Conservation (phyloP, 2,329 filamentous ascomycete genomes). For the Alternaria solani region DNA sequence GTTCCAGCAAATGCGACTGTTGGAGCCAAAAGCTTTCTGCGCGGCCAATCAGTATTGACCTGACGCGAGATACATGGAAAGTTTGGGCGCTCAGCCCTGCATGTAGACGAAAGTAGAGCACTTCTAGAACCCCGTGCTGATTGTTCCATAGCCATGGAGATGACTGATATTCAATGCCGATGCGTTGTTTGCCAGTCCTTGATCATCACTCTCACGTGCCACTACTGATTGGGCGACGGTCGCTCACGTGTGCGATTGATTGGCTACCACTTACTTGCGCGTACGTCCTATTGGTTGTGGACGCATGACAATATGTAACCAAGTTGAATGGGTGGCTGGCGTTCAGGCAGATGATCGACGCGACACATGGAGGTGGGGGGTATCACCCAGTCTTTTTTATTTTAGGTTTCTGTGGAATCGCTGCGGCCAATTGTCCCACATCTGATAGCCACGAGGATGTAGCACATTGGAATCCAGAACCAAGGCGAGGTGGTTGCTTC, state of each 20-base stretch:
- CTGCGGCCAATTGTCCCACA: conserved; percentile 20
- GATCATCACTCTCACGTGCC: conserved; percentile 10
- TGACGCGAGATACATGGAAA: conserved; percentile 1
- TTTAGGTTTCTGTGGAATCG: not conserved
- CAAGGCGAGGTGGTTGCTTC: not conserved
- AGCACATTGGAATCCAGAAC: not conserved
- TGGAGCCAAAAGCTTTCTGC: conserved; percentile 2
- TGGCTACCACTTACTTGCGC: conserved; percentile 24
- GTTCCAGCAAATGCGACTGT: not conserved
- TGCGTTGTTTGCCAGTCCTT: not conserved
- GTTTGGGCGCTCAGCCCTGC: not conserved
- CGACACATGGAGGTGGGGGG: conserved; percentile 10
- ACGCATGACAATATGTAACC: conserved; percentile 8
- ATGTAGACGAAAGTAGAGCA: not conserved
- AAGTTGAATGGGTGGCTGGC: conserved; percentile 9
- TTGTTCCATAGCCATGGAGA: conserved; percentile 3
- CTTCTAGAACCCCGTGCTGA: conserved; percentile 21
- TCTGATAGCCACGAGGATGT: conserved; percentile 12
- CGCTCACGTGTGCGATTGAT: conserved; percentile 31
- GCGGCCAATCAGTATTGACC: conserved; percentile 13
- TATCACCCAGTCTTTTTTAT: not conserved
- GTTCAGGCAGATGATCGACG: conserved; percentile 18
- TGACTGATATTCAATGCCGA: not conserved
- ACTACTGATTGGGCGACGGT: conserved; percentile 5
- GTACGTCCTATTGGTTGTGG: conserved; percentile 19